Conservation (phyloP, 2,329 filamentous ascomycete genomes). For the Fusarium sp. region DNA sequence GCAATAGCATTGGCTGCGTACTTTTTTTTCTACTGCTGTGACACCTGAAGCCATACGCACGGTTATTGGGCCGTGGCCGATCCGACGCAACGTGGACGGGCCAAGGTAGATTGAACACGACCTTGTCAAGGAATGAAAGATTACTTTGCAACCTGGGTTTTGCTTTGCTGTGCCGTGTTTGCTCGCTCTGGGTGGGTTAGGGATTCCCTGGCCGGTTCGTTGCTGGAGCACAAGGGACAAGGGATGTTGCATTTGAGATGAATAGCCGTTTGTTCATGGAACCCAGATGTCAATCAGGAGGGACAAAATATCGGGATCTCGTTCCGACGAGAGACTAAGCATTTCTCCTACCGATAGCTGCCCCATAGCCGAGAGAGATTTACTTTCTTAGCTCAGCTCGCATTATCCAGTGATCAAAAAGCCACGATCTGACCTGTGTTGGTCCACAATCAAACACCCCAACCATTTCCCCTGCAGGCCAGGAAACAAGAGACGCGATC, state of each 20-base stretch:
- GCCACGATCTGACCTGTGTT: background rate
- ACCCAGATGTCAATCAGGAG: no score
- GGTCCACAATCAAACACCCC: background rate
- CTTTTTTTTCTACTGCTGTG: slow-evolving; percentile 2
- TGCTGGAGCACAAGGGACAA: no score
- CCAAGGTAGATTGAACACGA: background rate
- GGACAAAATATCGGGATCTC: no score
- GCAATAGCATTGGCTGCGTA: background rate
- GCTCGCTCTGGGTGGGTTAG: slow-evolving; percentile 16
- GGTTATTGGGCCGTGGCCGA: slow-evolving; percentile 15
- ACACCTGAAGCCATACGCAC: slow-evolving; percentile 5
- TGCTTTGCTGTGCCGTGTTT: slow-evolving; percentile 8
- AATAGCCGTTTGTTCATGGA: background rate
- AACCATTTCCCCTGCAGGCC: background rate
- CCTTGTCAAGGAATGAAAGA: background rate
- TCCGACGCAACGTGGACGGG: slow-evolving; percentile 15
- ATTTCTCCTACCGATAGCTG: no score
- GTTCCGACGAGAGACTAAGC: background rate
- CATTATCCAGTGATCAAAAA: background rate
- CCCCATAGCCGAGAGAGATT: background rate
- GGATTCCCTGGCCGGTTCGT: slow-evolving; percentile 18
- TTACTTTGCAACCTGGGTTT: background rate
- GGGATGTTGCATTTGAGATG: background rate
- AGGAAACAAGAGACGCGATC: background rate
- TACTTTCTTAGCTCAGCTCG: background rate